Conservation (phyloP, 2,329 filamentous ascomycete species). For the Fusarium subglutinans region DNA sequence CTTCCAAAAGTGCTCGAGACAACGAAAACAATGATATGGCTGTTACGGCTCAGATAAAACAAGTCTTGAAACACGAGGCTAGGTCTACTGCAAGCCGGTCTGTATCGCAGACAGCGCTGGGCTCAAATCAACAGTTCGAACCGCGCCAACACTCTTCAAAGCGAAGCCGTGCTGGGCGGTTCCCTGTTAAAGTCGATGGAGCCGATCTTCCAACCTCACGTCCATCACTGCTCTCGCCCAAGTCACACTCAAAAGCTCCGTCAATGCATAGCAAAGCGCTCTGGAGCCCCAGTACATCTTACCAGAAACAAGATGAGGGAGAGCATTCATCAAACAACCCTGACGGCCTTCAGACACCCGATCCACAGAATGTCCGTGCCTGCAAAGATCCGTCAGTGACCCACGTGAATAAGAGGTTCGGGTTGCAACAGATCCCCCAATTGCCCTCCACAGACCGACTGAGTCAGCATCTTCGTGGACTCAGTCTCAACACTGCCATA, state of each 20-base stretch:
- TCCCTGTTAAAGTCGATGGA: background rate
- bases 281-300: background rate
- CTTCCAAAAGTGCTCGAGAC: background rate
- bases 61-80: background rate
- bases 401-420: background rate
- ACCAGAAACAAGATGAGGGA: background rate
- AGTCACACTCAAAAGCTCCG: background rate
- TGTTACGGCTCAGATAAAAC: background rate
- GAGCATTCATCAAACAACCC: background rate
- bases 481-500: background rate
- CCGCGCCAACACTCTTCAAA: background rate
- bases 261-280: background rate
- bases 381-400: background rate
- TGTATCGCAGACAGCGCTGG: background rate
- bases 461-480: background rate
- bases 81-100: background rate
- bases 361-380: fast-evolving
- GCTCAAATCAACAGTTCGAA: background rate
- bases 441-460: background rate
- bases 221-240: background rate
- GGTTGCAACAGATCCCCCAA: background rate
- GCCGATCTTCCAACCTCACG: background rate
- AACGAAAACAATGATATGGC: background rate
- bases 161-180: background rate
- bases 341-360: background rate